Percentiles rank a stretch among this genome's conserved stretches.
These are phyloP conservation scores for Ogataea degrootiae DNA, from an alignment of 805 yeast genomes.

Conservation along the genomic window DNA sequence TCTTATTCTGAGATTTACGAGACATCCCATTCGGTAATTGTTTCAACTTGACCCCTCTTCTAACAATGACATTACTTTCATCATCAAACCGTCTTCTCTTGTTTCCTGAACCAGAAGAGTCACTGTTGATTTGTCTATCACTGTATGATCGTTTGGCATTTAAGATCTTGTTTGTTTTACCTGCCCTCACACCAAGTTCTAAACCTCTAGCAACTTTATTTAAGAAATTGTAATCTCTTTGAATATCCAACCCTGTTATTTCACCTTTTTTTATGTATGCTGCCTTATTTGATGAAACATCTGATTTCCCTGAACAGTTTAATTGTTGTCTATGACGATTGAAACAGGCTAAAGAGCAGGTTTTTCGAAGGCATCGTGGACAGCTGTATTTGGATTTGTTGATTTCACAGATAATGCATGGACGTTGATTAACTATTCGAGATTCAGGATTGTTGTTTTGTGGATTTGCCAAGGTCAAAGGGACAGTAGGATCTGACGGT, in stretches of 20 bases:
- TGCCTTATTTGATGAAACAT: slow-evolving; percentile 38
- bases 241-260: slow-evolving; percentile 48
- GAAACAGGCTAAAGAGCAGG: slow-evolving; percentile 73
- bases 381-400: slow-evolving; percentile 61
- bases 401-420: slow-evolving; percentile 44
- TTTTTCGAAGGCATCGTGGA: slow-evolving; percentile 65
- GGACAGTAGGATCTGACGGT: too few species aligned
- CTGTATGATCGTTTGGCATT: slow-evolving; percentile 6
- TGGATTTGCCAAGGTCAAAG: too few species aligned
- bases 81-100: slow-evolving; percentile 26
- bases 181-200: slow-evolving; percentile 52
- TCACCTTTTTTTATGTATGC: slow-evolving; percentile 47
- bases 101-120: slow-evolving; percentile 14
- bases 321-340: slow-evolving; percentile 59
- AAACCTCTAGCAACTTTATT: slow-evolving; percentile 54
- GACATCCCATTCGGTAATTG: slow-evolving; percentile 72
- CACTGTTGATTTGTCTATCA: slow-evolving; percentile 19
- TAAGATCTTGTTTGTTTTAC: slow-evolving; percentile 42
- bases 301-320: slow-evolving; percentile 63
- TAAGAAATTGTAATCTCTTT: slow-evolving; percentile 80
- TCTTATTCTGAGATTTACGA: slow-evolving; percentile 55
- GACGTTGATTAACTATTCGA: not conserved
- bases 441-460: too few species aligned
- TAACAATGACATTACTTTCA: slow-evolving; percentile 26
- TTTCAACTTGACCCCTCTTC: slow-evolving; percentile 64